Evolutionary conservation across 306 rosid species (phyloP), one percentile per base, ranked within the genome.

Genomic region (Vachellia pachyceras): DNA sequence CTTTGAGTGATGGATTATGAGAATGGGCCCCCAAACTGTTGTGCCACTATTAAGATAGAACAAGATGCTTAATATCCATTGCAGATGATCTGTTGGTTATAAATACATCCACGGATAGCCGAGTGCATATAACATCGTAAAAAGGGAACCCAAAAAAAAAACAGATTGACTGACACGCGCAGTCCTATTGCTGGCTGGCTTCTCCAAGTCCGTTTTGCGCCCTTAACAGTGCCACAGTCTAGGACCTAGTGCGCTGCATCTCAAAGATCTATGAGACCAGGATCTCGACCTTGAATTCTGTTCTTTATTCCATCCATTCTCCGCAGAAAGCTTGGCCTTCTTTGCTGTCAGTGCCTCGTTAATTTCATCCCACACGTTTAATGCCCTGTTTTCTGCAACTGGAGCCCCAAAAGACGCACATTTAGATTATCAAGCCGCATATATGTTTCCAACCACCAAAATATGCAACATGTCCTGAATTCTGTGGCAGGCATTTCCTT

Each of bases 231-330:
- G 92, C 92, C 92, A 96, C 86, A 57, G 91, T 88, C 42, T n/a
- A n/a, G 96, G 99, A 85, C 97, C 98, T 77, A 96, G 82, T 35
- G 98, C 97, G 39, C 98, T 89, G 87, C 97, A 86, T 81, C 97
- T 90, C 80, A 90, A 68, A 65, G 89, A 92, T 79, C 94, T 90
- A 36, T 75, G 25, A 20, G 94, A 87, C 96, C 97, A 89, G 55
- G 91, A 74, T n/a, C 85, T 81, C 39, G 85, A 77, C 79, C 86
- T 83, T 77, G 96, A 85, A 72, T 78, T 84, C 69, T 85, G 92
- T 69, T 72, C 88, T 76, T 78, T 82, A 60, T 68, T 81, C 96
- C 96, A 91, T 70, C 85, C 86, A 72, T 85, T 79, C 45, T 77
- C 85, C 77, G 68, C 79, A n/a, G 90, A 84, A 76, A 93, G 92